Evolutionary conservation across 2,329 filamentous ascomycete genomes (phyloP).

Genomic region (Aspergillus arachidicola): DNA sequence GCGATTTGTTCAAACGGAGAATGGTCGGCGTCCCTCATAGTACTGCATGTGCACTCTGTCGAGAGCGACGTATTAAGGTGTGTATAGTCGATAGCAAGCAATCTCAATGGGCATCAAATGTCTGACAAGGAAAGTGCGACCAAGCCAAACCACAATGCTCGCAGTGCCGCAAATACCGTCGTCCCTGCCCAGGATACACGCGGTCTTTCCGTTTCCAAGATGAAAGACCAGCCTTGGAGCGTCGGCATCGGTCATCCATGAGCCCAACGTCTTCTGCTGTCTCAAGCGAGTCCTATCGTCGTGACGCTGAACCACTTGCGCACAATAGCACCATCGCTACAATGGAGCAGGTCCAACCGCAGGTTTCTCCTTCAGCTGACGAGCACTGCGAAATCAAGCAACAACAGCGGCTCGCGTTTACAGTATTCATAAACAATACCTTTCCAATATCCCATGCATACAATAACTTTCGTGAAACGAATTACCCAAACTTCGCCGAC

Average conservation of each 20-base stretch:
- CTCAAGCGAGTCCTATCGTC: neutral
- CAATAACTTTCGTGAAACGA: conserved; percentile 29
- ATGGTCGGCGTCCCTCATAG: conserved; percentile 48
- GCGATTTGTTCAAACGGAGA: conserved; percentile 6
- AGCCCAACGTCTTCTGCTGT: neutral
- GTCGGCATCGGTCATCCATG: conserved; percentile 25
- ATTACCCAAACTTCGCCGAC: conserved; percentile 25
- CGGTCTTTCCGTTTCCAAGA: conserved; percentile 42
- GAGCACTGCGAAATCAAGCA: neutral
- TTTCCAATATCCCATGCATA: conserved; percentile 33
- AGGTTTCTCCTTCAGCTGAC: neutral
- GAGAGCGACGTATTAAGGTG: conserved; percentile 43
- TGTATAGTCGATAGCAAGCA: conserved; percentile 8
- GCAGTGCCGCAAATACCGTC: conserved; percentile 41
- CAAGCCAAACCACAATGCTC: conserved; percentile 44
- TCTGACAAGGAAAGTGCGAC: conserved; percentile 43
- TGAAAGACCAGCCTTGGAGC: conserved; percentile 38
- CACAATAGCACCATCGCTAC: conserved; percentile 29
- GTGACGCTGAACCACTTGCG: conserved; percentile 19
- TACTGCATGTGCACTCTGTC: conserved; percentile 45
- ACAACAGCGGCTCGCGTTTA: conserved; percentile 27
- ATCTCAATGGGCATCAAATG: neutral
- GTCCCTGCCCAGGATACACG: conserved; percentile 39
- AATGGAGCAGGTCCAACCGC: conserved; percentile 20
- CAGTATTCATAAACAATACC: conserved; percentile 29